Percentiles rank a stretch among this genome's conserved stretches.
phyloP scores from a whole-genome alignment of 2,329 filamentous ascomycete genomes.

The Penicillium paneum region DNA sequence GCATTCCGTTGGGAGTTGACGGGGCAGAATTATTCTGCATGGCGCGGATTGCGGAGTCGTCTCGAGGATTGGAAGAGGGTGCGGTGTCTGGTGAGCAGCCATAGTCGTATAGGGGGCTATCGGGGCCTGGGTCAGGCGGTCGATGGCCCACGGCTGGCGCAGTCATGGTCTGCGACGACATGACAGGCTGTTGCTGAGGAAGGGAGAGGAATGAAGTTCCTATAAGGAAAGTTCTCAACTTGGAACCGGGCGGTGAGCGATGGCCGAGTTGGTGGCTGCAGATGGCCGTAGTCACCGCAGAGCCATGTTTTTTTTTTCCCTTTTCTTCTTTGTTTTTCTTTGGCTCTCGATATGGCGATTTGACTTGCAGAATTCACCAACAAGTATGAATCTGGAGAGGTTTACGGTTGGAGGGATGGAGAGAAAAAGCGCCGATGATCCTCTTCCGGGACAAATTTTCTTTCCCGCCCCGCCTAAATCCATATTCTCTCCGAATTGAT shows the following conservation, averaged over 20 bases:
- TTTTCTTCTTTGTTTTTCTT: not conserved
- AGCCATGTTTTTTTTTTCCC: not conserved
- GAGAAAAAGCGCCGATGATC: slow-evolving; percentile 13
- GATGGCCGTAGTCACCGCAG: slow-evolving; percentile 19
- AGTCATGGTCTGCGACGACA: slow-evolving; percentile 49
- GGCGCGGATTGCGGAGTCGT: slow-evolving; percentile 40
- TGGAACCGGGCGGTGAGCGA: slow-evolving; percentile 25
- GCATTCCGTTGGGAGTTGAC: slow-evolving; percentile 30
- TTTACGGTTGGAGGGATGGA: not conserved
- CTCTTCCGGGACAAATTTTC: slow-evolving; percentile 26
- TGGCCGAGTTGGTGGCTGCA: slow-evolving; percentile 25
- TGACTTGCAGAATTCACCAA: not conserved
- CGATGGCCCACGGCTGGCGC: slow-evolving; percentile 47
- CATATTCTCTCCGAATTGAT: slow-evolving; percentile 19
- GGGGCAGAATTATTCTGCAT: slow-evolving; percentile 39
- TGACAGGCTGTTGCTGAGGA: slow-evolving; percentile 34
- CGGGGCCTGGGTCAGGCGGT: slow-evolving; percentile 42
- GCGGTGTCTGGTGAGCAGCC: slow-evolving; percentile 28
- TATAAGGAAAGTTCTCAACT: slow-evolving; percentile 27
- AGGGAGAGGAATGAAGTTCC: slow-evolving; percentile 21
- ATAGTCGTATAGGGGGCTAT: slow-evolving; percentile 43
- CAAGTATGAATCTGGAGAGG: not conserved
- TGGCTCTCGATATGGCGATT: not conserved
- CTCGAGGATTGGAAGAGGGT: slow-evolving; percentile 30
- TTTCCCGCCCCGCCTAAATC: slow-evolving; percentile 25